Conservation (phyloP, 495 filamentous ascomycete genomes). For the Aspergillus sclerotiicarbonarius region DNA sequence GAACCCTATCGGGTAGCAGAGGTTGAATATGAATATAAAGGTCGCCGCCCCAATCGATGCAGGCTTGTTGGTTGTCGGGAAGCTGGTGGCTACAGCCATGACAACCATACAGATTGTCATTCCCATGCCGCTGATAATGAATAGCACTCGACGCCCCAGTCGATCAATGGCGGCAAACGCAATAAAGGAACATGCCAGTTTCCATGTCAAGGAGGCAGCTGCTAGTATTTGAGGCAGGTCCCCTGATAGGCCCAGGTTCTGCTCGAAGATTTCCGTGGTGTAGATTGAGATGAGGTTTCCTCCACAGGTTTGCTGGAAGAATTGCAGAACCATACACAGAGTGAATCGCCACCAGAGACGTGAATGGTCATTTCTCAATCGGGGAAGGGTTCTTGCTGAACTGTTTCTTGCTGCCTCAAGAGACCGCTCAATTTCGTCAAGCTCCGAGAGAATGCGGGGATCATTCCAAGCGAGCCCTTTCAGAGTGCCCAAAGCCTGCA, state of each 20-base stretch:
- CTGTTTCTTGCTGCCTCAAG: not conserved
- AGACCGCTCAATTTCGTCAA: slow-evolving; percentile 13
- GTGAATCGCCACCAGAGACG: slow-evolving; percentile 18
- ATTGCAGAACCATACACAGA: slow-evolving; percentile 37
- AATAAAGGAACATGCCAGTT: slow-evolving; percentile 41
- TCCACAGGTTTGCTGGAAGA: slow-evolving; percentile 33
- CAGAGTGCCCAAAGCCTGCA: slow-evolving; percentile 30
- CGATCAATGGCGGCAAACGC: slow-evolving; percentile 47
- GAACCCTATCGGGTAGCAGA: slow-evolving; percentile 56
- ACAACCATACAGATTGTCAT: slow-evolving; percentile 40
- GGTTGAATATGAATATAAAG: slow-evolving; percentile 57
- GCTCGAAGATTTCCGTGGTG: slow-evolving; percentile 27
- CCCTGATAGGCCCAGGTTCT: slow-evolving; percentile 21
- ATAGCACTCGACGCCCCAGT: slow-evolving; percentile 46
- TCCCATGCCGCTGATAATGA: slow-evolving; percentile 47
- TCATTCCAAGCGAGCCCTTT: slow-evolving; percentile 29
- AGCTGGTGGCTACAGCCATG: slow-evolving; percentile 40
- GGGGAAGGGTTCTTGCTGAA: not conserved
- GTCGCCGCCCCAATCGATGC: slow-evolving; percentile 36
- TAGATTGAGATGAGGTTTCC: slow-evolving; percentile 30
- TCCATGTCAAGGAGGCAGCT: slow-evolving; percentile 46
- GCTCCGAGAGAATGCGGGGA: slow-evolving; percentile 25
- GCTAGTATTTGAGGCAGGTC: slow-evolving; percentile 24
- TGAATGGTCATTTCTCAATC: not conserved
- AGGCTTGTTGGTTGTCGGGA: slow-evolving; percentile 31